Conservation (phyloP, 208 protist genomes). For the Angomonas deanei region DNA sequence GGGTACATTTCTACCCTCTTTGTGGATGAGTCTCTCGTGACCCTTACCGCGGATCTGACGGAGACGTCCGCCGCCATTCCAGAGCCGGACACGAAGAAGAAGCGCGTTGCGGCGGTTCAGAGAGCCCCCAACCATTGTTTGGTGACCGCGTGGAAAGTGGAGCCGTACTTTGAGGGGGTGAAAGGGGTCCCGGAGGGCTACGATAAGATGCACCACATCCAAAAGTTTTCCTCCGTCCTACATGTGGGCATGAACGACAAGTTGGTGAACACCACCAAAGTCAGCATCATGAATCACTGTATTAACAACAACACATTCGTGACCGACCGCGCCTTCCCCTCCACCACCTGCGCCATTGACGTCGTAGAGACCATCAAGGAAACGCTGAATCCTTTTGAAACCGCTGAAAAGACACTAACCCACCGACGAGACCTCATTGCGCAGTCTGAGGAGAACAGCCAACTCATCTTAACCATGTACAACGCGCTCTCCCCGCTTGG, state of each 20-base stretch:
- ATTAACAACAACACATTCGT: conserved; percentile 72
- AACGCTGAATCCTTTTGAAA: conserved; percentile 67
- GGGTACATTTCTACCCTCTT: conserved; percentile 64
- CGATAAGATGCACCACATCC: conserved; percentile 61
- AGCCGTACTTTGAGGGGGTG: conserved; percentile 53
- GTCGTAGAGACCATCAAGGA: conserved; percentile 37
- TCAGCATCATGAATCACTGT: conserved; percentile 63
- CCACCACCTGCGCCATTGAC: conserved; percentile 74
- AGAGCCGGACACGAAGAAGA: conserved; percentile 57
- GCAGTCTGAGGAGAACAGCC: conserved; percentile 36
- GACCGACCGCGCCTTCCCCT: conserved; percentile 75
- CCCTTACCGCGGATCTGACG: conserved; percentile 53
- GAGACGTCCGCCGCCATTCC: conserved; percentile 61
- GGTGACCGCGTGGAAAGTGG: conserved; percentile 71
- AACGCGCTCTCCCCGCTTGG: conserved; percentile 61
- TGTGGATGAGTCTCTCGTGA: conserved; percentile 45
- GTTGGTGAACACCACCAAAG: conserved; percentile 8
- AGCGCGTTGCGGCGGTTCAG: conserved; percentile 48
- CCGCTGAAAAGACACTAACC: conserved; percentile 56
- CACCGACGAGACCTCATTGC: conserved; percentile 47
- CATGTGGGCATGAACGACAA: conserved; percentile 22
- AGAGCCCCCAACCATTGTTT: conserved; percentile 69
- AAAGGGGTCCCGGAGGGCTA: conserved; percentile 42
- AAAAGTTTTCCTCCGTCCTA: conserved; percentile 58
- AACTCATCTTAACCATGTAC: conserved; percentile 45